Percentiles rank a stretch among this genome's conserved stretches.
phyloP scores from a whole-genome alignment of 2,329 filamentous ascomycete species.

The Epichloe scottii region DNA sequence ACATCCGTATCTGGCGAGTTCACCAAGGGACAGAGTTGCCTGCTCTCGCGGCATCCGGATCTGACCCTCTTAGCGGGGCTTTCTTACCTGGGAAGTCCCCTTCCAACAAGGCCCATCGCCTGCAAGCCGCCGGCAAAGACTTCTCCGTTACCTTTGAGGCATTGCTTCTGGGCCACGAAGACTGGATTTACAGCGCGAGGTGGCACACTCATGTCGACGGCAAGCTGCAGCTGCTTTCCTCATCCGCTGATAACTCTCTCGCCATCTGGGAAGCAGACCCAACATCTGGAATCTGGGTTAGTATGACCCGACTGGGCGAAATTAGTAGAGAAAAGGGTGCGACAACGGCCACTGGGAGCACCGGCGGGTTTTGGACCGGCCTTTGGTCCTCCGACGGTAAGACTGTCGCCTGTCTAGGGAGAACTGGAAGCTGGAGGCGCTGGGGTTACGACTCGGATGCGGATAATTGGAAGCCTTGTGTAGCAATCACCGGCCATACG shows the following conservation, averaged over 20 bases:
- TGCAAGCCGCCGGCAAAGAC: conserved; percentile 47
- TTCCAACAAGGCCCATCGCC: conserved; percentile 78
- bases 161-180: conserved; percentile 84
- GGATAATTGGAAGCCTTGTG: conserved; percentile 62
- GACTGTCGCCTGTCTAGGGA: conserved; percentile 68
- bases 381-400: conserved; percentile 74
- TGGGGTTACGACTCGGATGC: conserved; percentile 55
- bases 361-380: conserved; percentile 92
- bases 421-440: conserved; percentile 84
- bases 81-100: conserved; percentile 58
- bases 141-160: conserved; percentile 89
- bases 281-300: conserved; percentile 82
- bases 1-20: conserved; percentile 85
- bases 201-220: conserved; percentile 48
- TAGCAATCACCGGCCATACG: conserved; percentile 76
- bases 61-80: conserved; percentile 45
- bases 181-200: conserved; percentile 87
- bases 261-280: conserved; percentile 84
- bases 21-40: conserved; percentile 57
- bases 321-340: conserved; percentile 92
- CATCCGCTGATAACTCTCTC: conserved; percentile 90
- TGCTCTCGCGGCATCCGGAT: conserved; percentile 35
- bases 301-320: conserved; percentile 73
- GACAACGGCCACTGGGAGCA: conserved; percentile 89
- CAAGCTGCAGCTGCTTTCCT: conserved; percentile 64